Evolutionary conservation across 805 yeast genomes (phyloP).

Genomic region (Yarrowia bubula): DNA sequence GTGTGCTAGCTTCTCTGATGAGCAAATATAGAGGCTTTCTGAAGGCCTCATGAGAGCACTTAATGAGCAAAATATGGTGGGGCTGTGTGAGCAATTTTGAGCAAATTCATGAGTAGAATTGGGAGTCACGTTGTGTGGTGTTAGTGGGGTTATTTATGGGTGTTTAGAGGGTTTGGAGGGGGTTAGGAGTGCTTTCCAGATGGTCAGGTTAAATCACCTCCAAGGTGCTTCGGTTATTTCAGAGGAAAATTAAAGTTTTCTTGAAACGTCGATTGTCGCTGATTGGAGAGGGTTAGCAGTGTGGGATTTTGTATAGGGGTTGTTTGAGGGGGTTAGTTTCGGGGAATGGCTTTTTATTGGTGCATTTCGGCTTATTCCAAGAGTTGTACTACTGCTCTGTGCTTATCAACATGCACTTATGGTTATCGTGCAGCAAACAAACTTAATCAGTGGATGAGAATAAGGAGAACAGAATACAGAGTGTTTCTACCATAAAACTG

Average conservation of each 20-base stretch:
- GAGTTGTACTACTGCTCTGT: too few species aligned
- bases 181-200: too few species aligned
- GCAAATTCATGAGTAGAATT: too few species aligned
- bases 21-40: not conserved
- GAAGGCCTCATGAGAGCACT: too few species aligned
- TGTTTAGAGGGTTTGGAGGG: too few species aligned
- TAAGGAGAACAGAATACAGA: not conserved
- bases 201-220: not conserved
- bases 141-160: not conserved
- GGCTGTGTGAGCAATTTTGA: not conserved
- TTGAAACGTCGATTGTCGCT: not conserved
- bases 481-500: too few species aligned
- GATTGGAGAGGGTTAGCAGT: too few species aligned
- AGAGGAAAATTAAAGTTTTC: not conserved
- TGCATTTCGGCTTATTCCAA: too few species aligned
- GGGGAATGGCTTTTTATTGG: too few species aligned
- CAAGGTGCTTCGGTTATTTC: not conserved
- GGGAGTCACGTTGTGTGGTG: too few species aligned
- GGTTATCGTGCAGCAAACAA: slow-evolving; percentile 1
- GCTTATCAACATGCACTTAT: not conserved
- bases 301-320: too few species aligned
- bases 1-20: not conserved
- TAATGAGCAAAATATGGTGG: not conserved
- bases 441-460: not conserved
- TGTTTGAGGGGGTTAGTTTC: too few species aligned